Evolutionary conservation across 805 yeast species (phyloP).

Genomic region (Jamesozyma gamospora): DNA sequence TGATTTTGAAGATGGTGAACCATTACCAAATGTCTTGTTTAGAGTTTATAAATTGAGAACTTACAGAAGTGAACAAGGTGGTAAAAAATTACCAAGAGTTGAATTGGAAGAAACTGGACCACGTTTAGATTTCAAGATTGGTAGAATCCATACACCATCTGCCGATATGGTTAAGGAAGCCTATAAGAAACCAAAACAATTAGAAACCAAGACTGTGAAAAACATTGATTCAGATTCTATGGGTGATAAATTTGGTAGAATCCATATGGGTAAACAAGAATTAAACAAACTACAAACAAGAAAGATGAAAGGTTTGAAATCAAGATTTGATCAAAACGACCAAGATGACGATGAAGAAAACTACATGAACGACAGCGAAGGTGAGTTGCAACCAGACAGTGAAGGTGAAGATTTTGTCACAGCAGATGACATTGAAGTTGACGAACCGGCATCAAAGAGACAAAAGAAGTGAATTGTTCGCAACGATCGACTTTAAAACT

Average conservation of each 20-base stretch:
- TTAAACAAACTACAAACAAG: slow-evolving; percentile 83
- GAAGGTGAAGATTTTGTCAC: slow-evolving; percentile 29
- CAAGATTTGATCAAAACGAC: slow-evolving; percentile 65
- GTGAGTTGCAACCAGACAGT: slow-evolving; percentile 23
- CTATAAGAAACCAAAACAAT: slow-evolving; percentile 63
- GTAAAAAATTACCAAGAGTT: slow-evolving; percentile 72
- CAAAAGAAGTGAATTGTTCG: slow-evolving; percentile 13
- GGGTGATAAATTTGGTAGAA: slow-evolving; percentile 96
- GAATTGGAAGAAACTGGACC: slow-evolving; percentile 95
- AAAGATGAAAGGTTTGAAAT: slow-evolving; percentile 96
- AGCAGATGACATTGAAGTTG: slow-evolving; percentile 27
- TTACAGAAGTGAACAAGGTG: slow-evolving; percentile 61
- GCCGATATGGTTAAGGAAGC: slow-evolving; percentile 92
- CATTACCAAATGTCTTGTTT: slow-evolving; percentile 74
- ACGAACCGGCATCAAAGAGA: slow-evolving; percentile 24
- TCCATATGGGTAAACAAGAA: slow-evolving; percentile 95
- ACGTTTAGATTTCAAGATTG: slow-evolving; percentile 83
- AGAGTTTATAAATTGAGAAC: slow-evolving; percentile 85
- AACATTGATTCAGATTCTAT: slow-evolving; percentile 75
- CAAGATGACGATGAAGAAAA: slow-evolving; percentile 37
- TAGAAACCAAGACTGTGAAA: slow-evolving; percentile 76
- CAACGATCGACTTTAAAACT: background rate
- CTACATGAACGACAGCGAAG: slow-evolving; percentile 34
- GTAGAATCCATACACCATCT: slow-evolving; percentile 71
- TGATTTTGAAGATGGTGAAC: slow-evolving; percentile 57